Percentiles rank a stretch among this genome's conserved stretches.
phyloP scores from a whole-genome alignment of 1,139 yeast genomes.

The Scheffersomyces cryptocercus region DNA sequence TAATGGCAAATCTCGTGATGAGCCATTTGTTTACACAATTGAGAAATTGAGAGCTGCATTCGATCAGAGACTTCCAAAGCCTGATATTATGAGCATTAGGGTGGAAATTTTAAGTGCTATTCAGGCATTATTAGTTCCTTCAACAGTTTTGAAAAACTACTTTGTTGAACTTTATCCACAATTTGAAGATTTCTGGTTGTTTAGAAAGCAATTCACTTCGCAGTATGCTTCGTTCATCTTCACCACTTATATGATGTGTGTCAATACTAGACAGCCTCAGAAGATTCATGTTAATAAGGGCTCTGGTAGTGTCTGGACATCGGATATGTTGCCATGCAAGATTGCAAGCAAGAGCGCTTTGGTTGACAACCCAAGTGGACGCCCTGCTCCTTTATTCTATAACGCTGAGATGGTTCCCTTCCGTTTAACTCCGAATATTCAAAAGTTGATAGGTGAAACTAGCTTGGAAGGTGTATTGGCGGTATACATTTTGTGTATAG shows the following conservation, averaged over 20 bases:
- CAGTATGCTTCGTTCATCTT: constrained; percentile 96
- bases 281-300: constrained; percentile 81
- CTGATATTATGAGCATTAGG: constrained; percentile 84
- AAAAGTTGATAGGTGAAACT: constrained; percentile 88
- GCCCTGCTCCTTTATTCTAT: constrained; percentile 84
- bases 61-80: constrained; percentile 90
- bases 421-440: constrained; percentile 94
- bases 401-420: constrained; percentile 96
- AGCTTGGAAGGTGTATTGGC: constrained; percentile 90
- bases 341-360: constrained; percentile 64
- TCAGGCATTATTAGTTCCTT: constrained; percentile 84
- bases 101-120: constrained; percentile 90
- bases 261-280: constrained; percentile 90
- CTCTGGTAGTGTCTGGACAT: constrained; percentile 90
- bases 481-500: constrained; percentile 80
- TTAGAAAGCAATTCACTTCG: constrained; percentile 92
- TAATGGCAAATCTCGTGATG: constrained; percentile 78
- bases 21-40: constrained; percentile 83
- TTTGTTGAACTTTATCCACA: constrained; percentile 64
- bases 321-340: constrained; percentile 92
- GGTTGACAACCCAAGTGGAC: constrained; percentile 53
- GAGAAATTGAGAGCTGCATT: constrained; percentile 89
- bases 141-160: constrained; percentile 74
- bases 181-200: constrained; percentile 95
- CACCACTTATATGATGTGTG: constrained; percentile 93